Evolutionary conservation across 306 rosid genomes (phyloP).

Genomic region (Rubus parviflorus): DNA sequence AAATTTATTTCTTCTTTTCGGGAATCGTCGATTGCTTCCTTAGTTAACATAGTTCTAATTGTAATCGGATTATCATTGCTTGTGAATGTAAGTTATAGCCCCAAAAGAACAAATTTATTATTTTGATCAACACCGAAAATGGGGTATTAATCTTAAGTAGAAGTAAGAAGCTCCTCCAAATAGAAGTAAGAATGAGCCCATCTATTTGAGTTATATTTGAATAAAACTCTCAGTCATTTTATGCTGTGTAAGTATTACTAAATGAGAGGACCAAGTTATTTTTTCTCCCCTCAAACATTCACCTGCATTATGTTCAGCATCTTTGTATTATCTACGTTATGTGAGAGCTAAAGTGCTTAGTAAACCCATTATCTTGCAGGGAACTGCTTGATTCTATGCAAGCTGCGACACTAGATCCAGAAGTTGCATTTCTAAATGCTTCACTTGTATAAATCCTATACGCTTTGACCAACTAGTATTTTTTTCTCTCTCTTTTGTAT

Average conservation of each 20-base stretch:
- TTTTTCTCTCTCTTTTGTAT: neutral
- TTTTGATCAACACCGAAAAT: neutral
- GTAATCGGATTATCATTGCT: neutral
- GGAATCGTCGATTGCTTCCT: neutral
- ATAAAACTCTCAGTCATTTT: neutral
- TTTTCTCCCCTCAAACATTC: neutral
- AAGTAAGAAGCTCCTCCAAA: neutral
- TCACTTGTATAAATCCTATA: slow-evolving; percentile 50
- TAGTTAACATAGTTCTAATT: neutral
- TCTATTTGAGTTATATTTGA: neutral
- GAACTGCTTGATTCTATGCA: slow-evolving; percentile 81
- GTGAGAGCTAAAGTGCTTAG: slow-evolving; percentile 9
- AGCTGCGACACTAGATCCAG: slow-evolving; percentile 80
- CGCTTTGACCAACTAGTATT: neutral
- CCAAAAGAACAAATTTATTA: neutral
- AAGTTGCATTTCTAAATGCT: slow-evolving; percentile 84
- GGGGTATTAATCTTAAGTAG: neutral
- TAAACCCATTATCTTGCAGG: slow-evolving; percentile 49
- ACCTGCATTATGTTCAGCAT: neutral
- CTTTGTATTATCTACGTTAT: neutral
- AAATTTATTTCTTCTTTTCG: neutral
- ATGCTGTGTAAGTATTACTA: neutral
- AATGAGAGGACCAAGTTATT: neutral
- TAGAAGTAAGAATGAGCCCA: neutral
- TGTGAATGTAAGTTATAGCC: neutral